A percentile compares a stretch with the other conserved stretches of the same genome.
phyloP scores from a whole-genome alignment of 306 rosid species.

The Acmispon strigosus region DNA sequence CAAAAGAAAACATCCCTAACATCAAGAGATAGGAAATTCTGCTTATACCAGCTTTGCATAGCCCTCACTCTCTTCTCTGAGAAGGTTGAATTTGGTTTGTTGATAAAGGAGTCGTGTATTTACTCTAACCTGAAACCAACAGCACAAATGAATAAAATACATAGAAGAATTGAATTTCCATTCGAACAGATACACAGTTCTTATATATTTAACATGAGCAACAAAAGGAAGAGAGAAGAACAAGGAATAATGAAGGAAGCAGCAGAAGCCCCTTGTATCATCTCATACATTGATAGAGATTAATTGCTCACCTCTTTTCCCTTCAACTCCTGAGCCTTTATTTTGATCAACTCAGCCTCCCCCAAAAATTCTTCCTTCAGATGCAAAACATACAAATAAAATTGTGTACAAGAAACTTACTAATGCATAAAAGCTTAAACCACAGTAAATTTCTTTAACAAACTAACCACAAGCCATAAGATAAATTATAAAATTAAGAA shows the following conservation, averaged over 20 bases:
- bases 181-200: background rate
- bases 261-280: background rate
- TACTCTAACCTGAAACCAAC: constrained; percentile 82
- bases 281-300: background rate
- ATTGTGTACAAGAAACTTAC: background rate
- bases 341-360: constrained; percentile 95
- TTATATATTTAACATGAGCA: background rate
- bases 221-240: background rate
- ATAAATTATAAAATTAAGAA: background rate
- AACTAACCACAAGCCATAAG: constrained; percentile 12
- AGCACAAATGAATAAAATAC: constrained; percentile 12
- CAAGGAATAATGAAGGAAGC: background rate
- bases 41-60: constrained; percentile 90
- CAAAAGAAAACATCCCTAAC: background rate
- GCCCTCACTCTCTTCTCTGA: constrained; percentile 99
- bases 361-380: constrained; percentile 90
- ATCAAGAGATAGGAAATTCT: background rate
- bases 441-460: background rate
- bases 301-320: constrained; percentile 78
- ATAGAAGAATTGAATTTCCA: background rate
- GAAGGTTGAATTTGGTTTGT: constrained; percentile 97
- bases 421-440: background rate
- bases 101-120: constrained; percentile 96
- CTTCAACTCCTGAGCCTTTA: constrained; percentile 93
- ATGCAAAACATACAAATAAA: constrained; percentile 8